Conservation (phyloP, 805 yeast species). For the Millerozyma miso region DNA sequence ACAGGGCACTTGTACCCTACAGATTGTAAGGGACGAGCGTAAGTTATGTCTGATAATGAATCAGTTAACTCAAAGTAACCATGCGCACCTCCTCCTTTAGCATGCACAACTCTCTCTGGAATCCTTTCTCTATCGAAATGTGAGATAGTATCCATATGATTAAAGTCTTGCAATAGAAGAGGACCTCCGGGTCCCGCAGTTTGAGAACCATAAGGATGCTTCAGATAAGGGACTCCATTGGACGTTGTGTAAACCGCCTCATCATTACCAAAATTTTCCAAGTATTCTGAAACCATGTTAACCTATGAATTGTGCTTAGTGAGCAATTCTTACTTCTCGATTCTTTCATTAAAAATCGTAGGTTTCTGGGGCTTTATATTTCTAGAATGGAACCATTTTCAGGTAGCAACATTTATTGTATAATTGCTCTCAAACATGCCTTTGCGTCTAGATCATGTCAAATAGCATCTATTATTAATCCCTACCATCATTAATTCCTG, state of each 20-base stretch:
- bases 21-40: conserved; percentile 38
- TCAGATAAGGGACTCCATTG: conserved; percentile 50
- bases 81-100: conserved; percentile 62
- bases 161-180: conserved; percentile 53
- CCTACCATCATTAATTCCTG: no score
- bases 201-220: conserved; percentile 53
- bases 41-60: conserved; percentile 48
- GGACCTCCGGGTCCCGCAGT: conserved; percentile 57
- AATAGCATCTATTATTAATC: no score
- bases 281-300: conserved; percentile 3
- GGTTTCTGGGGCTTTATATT: no score
- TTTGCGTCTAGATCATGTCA: no score
- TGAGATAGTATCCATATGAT: conserved; percentile 51
- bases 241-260: conserved; percentile 42
- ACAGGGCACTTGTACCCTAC: conserved; percentile 41
- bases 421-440: no score
- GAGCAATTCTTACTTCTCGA: no score
- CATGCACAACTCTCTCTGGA: conserved; percentile 67
- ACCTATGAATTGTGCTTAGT: no score
- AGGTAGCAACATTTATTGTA: no score
- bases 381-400: no score
- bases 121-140: conserved; percentile 63
- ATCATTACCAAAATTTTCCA: background rate
- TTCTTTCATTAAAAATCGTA: no score
- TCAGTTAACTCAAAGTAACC: conserved; percentile 59